Conservation (phyloP, 805 yeast species). For the Pichia scutulata region DNA sequence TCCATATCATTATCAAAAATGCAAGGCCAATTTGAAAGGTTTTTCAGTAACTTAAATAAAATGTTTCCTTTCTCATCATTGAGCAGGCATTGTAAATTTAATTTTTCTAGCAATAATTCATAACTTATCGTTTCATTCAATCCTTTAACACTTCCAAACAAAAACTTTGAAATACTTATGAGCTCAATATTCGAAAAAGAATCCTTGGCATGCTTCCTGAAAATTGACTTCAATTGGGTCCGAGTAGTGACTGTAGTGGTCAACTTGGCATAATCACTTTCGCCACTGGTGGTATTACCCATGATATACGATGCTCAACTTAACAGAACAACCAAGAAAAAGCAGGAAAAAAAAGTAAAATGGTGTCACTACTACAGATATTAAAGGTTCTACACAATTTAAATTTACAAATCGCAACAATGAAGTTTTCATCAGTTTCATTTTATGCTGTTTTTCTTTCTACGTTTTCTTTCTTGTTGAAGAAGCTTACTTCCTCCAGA, state of each 20-base stretch:
- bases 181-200: conserved; percentile 2
- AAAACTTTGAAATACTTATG: conserved; percentile 3
- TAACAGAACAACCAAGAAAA: background rate
- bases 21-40: conserved; percentile 9
- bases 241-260: background rate
- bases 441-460: conserved; percentile 33
- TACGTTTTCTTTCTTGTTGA: conserved; percentile 73
- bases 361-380: background rate
- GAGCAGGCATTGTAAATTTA: background rate
- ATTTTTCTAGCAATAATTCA: background rate
- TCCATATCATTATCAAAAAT: background rate
- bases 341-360: too few relatives aligned
- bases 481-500: conserved; percentile 92
- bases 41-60: conserved; percentile 6
- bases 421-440: background rate
- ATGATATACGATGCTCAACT: background rate
- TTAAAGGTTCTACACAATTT: background rate
- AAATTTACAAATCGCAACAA: background rate
- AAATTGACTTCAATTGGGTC: background rate
- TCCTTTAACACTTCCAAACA: conserved; percentile 1
- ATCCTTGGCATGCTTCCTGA: background rate
- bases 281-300: conserved; percentile 1
- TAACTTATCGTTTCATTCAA: background rate
- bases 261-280: background rate
- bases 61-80: conserved; percentile 15